Evolutionary conservation across 345 rosid genomes (phyloP), one percentile per base, ranked within the genome.

Genomic region (Corymbia maculata): DNA sequence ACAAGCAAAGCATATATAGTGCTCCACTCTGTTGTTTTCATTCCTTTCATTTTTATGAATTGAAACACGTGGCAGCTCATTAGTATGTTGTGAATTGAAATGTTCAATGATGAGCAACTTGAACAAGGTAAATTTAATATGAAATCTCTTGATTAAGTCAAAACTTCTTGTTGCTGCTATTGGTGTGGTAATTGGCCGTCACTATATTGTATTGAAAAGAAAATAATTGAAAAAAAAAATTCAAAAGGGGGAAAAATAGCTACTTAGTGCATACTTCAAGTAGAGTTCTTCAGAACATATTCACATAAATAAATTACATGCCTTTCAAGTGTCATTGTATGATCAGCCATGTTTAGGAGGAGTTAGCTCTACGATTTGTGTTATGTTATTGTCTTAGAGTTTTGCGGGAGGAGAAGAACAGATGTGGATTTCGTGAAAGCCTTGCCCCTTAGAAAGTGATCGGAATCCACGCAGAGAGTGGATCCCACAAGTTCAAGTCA

Each of bases 181-280:
- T 52, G 22, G 22, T 52, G 22, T 52, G 55, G 55, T 52, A 2
- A 16, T 8, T 17, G 21, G 6, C 17, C 21, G 0, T 52, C 0
- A 0, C 0, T 6, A 1, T 52, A 6, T 21, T 0, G 6, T 15
- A 16, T 1, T 0, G 22, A 52, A 52, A 17, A 16, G 22, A 6
- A 52, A 52, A 52, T 52, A 52, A 15, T 52, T 47, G 6, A 47
- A 15, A 52, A 21, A 55, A 7, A 8, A 55, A 57, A 52, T 16
- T 52, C 8, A 24, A 0, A 22, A 22, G 64, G n/a, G 13, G 22
- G 11, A 61, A 28, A n/a, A 61, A 61, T 61, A 61, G 32, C 68
- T 28, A 61, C 68, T 61, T 13, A 11, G 26, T 59, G 5, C 13
- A 5, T 14, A 6, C 66, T 26, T 13, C 13, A 11, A 59, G 66